phyloP scores from a whole-genome alignment of 345 rosid species.

The Murraya koenigii region DNA sequence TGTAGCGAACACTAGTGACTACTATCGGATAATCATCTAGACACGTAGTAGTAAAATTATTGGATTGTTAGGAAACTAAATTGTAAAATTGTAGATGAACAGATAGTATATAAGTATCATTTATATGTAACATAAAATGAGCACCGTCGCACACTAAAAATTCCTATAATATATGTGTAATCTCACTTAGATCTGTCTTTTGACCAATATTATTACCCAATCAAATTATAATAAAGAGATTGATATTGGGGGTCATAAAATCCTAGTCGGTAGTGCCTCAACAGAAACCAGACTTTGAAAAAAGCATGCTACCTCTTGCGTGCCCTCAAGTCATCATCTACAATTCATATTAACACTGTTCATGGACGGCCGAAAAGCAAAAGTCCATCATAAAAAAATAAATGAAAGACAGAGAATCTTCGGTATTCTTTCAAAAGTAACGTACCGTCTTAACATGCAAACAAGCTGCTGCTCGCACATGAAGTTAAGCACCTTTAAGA shows the following conservation, averaged over 20 bases:
- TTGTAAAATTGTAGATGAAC: too few species aligned
- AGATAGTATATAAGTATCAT: too few species aligned
- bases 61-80: too few species aligned
- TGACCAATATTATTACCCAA: not conserved
- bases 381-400: slow-evolving; percentile 4
- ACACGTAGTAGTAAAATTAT: too few species aligned
- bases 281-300: slow-evolving; percentile 23
- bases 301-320: slow-evolving; percentile 17
- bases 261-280: slow-evolving; percentile 26
- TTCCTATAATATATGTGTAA: not conserved
- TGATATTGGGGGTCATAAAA: slow-evolving; percentile 8
- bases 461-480: slow-evolving; percentile 33
- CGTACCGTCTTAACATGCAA: slow-evolving; percentile 12
- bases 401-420: slow-evolving; percentile 29
- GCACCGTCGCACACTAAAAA: too few species aligned
- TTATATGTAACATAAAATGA: too few species aligned
- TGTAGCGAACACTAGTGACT: too few species aligned
- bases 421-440: slow-evolving; percentile 9
- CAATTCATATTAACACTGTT: not conserved
- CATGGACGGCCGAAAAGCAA: slow-evolving; percentile 30
- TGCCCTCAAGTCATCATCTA: not conserved
- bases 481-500: slow-evolving; percentile 34
- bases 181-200: not conserved
- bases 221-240: not conserved
- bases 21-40: too few species aligned